phyloP scores from a whole-genome alignment of 2,329 filamentous ascomycete genomes.

The Onygenales sp. region DNA sequence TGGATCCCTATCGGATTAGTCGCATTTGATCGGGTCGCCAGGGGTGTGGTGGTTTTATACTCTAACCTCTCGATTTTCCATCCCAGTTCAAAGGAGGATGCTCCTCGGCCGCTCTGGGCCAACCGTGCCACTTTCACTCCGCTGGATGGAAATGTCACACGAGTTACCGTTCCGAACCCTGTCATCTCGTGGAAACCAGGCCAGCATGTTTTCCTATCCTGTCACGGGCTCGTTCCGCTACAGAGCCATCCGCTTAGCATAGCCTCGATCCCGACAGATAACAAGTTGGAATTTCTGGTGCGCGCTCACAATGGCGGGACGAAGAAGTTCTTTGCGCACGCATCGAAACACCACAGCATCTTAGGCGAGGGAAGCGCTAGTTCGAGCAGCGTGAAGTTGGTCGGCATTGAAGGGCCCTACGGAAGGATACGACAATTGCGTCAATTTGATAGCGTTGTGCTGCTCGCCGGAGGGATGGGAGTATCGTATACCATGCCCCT shows the following conservation, averaged over 20 bases:
- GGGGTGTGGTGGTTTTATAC: slow-evolving; percentile 27
- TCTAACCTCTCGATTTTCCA: slow-evolving; percentile 35
- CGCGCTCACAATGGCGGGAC: slow-evolving; percentile 47
- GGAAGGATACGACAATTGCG: slow-evolving; percentile 42
- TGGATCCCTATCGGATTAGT: slow-evolving; percentile 41
- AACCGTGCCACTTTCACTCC: slow-evolving; percentile 39
- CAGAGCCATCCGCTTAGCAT: slow-evolving; percentile 59
- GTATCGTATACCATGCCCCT: slow-evolving; percentile 50
- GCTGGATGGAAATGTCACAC: slow-evolving; percentile 46
- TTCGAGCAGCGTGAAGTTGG: slow-evolving; percentile 21
- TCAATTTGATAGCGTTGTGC: slow-evolving; percentile 52
- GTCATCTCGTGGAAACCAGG: slow-evolving; percentile 51
- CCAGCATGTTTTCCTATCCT: slow-evolving; percentile 54
- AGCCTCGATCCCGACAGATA: slow-evolving; percentile 45
- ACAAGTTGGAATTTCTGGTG: slow-evolving; percentile 47
- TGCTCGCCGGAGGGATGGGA: slow-evolving; percentile 52
- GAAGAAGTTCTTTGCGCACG: slow-evolving; percentile 41
- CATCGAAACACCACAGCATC: slow-evolving; percentile 30
- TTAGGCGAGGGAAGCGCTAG: slow-evolving; percentile 7
- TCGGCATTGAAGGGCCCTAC: slow-evolving; percentile 48
- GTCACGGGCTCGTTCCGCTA: slow-evolving; percentile 46
- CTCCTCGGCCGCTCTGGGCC: slow-evolving; percentile 20
- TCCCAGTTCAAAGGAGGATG: slow-evolving; percentile 6
- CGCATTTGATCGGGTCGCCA: slow-evolving; percentile 34
- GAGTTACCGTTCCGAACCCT: slow-evolving; percentile 46